phyloP scores from a whole-genome alignment of 2,329 filamentous ascomycete genomes.

The Fusarium siculi region DNA sequence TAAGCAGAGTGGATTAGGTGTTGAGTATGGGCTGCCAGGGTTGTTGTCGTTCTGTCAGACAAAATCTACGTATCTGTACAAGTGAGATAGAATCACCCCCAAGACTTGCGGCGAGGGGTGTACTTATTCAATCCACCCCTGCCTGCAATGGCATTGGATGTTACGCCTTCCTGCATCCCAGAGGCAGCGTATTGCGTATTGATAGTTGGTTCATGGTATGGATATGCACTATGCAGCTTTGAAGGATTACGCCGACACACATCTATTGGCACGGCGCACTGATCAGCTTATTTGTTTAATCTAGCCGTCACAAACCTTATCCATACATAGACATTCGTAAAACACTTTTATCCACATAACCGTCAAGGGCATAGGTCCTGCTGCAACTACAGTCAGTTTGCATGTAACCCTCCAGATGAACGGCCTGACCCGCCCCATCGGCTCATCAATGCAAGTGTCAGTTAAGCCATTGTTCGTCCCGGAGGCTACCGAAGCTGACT shows the following conservation, averaged over 20 bases:
- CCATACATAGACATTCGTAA: neutral
- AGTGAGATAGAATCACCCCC: neutral
- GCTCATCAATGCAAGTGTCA: neutral
- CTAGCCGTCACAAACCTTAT: neutral
- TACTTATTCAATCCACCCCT: neutral
- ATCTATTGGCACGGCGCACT: neutral
- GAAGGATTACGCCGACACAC: neutral
- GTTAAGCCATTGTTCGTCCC: neutral
- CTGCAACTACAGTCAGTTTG: neutral
- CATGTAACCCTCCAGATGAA: neutral
- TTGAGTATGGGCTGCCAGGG: slow-evolving; percentile 2
- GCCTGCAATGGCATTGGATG: neutral
- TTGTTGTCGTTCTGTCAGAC: slow-evolving; percentile 3
- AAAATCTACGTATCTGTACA: neutral
- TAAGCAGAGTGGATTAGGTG: slow-evolving; percentile 5
- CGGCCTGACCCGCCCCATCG: neutral
- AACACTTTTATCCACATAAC: neutral
- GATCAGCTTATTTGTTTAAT: neutral
- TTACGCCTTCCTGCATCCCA: neutral
- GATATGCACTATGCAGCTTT: neutral
- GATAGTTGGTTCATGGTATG: neutral
- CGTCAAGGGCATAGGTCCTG: neutral
- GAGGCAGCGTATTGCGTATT: fast-evolving
- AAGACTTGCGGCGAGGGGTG: neutral
- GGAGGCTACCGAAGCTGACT: neutral